Base-by-base conservation (phyloP, 192 early-diverging fungal species). In the Backusella parvicylindrica region DNA sequence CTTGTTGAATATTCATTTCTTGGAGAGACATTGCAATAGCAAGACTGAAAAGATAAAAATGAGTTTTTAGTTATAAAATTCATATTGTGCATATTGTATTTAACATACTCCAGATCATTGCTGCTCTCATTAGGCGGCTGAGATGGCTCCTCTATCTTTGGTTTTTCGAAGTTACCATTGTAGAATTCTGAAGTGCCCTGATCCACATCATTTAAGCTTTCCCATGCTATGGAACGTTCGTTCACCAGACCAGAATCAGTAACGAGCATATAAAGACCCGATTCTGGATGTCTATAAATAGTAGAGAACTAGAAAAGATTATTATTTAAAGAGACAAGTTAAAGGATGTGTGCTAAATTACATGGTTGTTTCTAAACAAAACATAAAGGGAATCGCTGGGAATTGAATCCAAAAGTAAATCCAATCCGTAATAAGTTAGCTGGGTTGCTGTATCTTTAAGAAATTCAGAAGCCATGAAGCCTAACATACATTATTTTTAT, bases 281-380 rank as follows among this genome's bases (percentile, higher is more conserved):
- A 84, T 35, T 81, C 49, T 0, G 79, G 79, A 37, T 88, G 87
- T 79, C 90, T 90, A 56, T 85, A 90, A 36, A 95, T 78, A 7
- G 92, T 93, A 9, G 90, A 93, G 63, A 95, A 95, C 88, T 89
- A 74, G 21, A 38, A 35, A 16, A 73, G 36, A 43, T 40, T 28
- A 37, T 36, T 41, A 67, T 56, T 75, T 37, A 56, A 69, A 64
- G 33, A 30, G 43, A 18, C 2, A n/a, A 0, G 30, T 53, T 53
- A 21, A 30, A 56, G 32, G 26, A 9, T 49, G 2, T 28, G n/a
- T 21, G 60, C 12, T 47, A 38, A 71, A 80, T 84, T 83, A 85
- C 88, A 71, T 98, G 96, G 80, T 99, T 99, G 82, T 98, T 98
- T 69, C 96, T 86, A 85, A 99, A 99, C 40, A 99, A 80, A 47